Evolutionary conservation across 2,329 filamentous ascomycete species (phyloP).

Genomic region (Xylariaceae sp.): DNA sequence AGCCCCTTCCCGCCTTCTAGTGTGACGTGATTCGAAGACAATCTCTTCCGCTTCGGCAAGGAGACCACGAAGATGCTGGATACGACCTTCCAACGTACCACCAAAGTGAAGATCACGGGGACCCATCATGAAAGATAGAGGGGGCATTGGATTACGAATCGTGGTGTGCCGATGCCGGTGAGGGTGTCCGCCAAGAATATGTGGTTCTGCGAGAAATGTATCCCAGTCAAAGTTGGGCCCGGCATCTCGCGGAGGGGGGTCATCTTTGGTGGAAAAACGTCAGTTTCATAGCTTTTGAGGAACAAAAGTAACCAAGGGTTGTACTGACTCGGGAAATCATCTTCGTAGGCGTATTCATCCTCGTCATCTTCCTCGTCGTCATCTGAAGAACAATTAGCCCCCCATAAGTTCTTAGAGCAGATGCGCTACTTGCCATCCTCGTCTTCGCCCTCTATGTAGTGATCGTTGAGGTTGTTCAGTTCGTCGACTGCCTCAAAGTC

Average conservation of each 20-base stretch:
- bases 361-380: constrained; percentile 61
- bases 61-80: neutral
- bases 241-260: constrained; percentile 34
- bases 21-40: too few relatives aligned
- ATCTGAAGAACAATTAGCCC: constrained; percentile 24
- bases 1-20: constrained; percentile 9
- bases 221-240: constrained; percentile 49
- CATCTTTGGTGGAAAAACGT: constrained; percentile 25
- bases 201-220: constrained; percentile 40
- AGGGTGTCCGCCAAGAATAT: constrained; percentile 37
- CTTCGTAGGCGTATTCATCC: constrained; percentile 57
- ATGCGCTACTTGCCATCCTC: constrained; percentile 43
- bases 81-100: constrained; percentile 15
- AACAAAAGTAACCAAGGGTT: neutral
- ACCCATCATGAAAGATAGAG: constrained; percentile 25
- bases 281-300: constrained; percentile 4
- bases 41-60: neutral
- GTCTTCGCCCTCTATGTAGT: constrained; percentile 45
- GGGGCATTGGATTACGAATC: constrained; percentile 53
- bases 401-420: neutral
- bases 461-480: constrained; percentile 42
- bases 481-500: constrained; percentile 47
- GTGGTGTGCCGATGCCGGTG: constrained; percentile 50
- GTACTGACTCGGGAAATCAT: constrained; percentile 48
- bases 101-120: constrained; percentile 20